Base-by-base conservation (phyloP, 352 stramenopile genomes). In the Phytophthora ohioensis region DNA sequence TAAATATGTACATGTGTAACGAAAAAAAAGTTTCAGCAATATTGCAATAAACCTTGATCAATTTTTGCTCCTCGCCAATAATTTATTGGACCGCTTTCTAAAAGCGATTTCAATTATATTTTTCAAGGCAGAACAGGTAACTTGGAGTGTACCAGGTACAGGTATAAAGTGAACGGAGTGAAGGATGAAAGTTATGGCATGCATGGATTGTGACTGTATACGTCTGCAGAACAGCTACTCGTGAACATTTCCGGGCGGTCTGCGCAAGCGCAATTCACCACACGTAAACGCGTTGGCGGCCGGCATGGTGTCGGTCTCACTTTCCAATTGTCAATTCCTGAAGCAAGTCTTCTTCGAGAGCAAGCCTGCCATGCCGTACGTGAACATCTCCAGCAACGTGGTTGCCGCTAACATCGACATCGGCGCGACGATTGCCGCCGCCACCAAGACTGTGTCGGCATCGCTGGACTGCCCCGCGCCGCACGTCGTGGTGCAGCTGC, bases 321-420 rank as follows among this genome's bases (percentile, higher is more conserved):
- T 61, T 61, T 58, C 42, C 38, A 72, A 62, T 43, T 67, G 1
- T 4, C 48, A 46, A 46, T 2, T 38, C 2, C 43, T 32, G 43
- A 34, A 30, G 34, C 35, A 9, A 27, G 15, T n/a, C 13, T 45
- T 45, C 7, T 15, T 15, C n/a, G 38, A 43, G 21, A 27, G 21
- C 21, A 27, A 27, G 21, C 12, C 30, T 42, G 10, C 9, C 34
- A 79, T 78, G 71, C 75, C 71, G 43, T 75, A 67, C 60, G 47
- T 71, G 10, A 54, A 74, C 54, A 71, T 80, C 27, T 66, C 64
- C 17, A 82, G 64, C 61, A 80, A 76, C 55, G 61, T 74, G 6
- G 3, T 53, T 5, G 59, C 41, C 5, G 68, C 55, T 8, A 54
- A 63, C 39, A 56, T 82, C 10, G 68, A 80, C 48, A 17, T 35